phyloP scores from a whole-genome alignment of 768 basidiomycete genomes.

The Porpolomopsis calyptriformis region DNA sequence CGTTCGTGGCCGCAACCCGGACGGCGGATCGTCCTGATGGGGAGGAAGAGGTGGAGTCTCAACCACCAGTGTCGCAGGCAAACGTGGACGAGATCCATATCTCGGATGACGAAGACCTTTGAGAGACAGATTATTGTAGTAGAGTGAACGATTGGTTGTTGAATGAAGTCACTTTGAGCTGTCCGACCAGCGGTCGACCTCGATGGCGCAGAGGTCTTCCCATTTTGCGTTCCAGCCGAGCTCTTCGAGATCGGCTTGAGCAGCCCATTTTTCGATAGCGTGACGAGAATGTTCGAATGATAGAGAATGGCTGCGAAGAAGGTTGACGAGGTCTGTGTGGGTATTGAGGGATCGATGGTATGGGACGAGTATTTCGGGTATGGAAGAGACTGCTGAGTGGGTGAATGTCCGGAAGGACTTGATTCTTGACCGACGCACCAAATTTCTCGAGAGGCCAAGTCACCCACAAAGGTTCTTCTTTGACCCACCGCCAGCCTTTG shows the following conservation, averaged over 20 bases:
- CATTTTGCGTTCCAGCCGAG: constrained; percentile 60
- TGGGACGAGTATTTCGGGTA: constrained; percentile 45
- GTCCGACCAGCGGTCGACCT: constrained; percentile 60
- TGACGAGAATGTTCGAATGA: constrained; percentile 62
- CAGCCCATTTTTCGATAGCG: constrained; percentile 54
- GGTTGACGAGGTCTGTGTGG: constrained; percentile 45
- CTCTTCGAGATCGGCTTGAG: constrained; percentile 57
- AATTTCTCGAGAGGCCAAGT: constrained; percentile 79
- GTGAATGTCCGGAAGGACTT: background rate
- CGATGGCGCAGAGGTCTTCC: constrained; percentile 72
- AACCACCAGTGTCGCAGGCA: constrained; percentile 16
- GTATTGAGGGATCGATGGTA: constrained; percentile 58
- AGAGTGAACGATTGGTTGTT: background rate
- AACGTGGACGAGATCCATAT: constrained; percentile 86
- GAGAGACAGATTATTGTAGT: background rate
- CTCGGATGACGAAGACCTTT: constrained; percentile 60
- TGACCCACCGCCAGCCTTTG: constrained; percentile 65
- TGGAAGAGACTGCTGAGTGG: constrained; percentile 35
- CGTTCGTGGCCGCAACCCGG: constrained; percentile 71
- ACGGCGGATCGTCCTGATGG: constrained; percentile 34
- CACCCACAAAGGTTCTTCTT: constrained; percentile 64
- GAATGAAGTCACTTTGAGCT: background rate
- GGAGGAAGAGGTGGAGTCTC: constrained; percentile 19
- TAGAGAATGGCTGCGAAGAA: constrained; percentile 51
- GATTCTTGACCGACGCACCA: constrained; percentile 29